Conservation (phyloP, 164 flowering plant genomes). For the Aristolochia contorta region DNA sequence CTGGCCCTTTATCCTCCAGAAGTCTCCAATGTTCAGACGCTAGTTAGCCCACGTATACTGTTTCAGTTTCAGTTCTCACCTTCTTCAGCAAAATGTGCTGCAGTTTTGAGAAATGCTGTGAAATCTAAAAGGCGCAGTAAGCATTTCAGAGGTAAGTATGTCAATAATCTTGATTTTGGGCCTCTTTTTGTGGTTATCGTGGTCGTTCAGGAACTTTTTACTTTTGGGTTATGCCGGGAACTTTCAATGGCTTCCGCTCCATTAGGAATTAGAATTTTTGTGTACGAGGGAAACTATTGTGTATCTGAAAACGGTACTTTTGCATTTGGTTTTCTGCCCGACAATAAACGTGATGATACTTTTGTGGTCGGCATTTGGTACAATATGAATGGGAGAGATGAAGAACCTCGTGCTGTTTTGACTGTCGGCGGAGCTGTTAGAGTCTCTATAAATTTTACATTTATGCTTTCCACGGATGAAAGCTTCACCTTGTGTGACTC, state of each 20-base stretch:
- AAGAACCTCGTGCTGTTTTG: conserved; percentile 34
- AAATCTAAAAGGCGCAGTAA: conserved; percentile 3
- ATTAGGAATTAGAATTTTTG: conserved; percentile 30
- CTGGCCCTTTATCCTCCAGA: neutral
- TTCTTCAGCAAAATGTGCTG: conserved; percentile 19
- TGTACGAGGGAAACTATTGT: conserved; percentile 28
- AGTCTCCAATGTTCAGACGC: neutral
- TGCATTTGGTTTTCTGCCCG: conserved; percentile 40
- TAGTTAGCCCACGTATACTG: neutral
- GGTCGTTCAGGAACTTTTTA: conserved; percentile 17
- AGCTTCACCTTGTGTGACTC: conserved; percentile 27
- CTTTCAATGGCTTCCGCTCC: conserved; percentile 29
- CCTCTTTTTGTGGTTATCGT: conserved; percentile 10
- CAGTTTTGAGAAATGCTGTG: conserved; percentile 9
- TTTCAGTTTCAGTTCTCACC: neutral
- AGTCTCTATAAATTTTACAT: conserved; percentile 35
- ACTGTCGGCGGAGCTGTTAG: conserved; percentile 41
- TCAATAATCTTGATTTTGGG: conserved; percentile 22
- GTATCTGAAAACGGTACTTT: conserved; percentile 49
- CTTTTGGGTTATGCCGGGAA: conserved; percentile 21
- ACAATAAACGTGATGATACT: conserved; percentile 21
- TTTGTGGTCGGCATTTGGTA: conserved; percentile 36
- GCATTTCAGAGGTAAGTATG: neutral
- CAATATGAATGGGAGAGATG: conserved; percentile 24
- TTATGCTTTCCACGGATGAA: conserved; percentile 39